Evolutionary conservation across 352 stramenopile genomes (phyloP), one percentile per base, ranked within the genome.

Genomic region (Globisporangium takayamanum): DNA sequence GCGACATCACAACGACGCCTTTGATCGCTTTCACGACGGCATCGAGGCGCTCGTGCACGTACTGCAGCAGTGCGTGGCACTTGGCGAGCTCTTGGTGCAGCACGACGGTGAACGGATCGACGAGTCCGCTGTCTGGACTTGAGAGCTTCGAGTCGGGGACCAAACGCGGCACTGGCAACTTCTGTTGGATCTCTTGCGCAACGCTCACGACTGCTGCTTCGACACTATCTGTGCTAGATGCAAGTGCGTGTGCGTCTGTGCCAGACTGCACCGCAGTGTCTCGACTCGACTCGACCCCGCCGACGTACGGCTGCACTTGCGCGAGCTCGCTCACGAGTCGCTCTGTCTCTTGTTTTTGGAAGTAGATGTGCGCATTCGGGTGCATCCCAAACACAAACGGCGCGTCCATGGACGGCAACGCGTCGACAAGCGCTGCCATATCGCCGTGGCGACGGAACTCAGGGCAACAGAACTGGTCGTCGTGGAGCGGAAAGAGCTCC

Each of bases 361-460:
- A 86, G 33, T 82, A 79, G 30, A 90, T 67, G 37, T 92, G 83
- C 1, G 83, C 84, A 16, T 94, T 94, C 30, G 80, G 73, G 57
- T 94, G 83, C 74, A 94, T 88, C 0, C 83, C 83, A 69, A 94
- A 91, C 18, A 90, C 68, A n/a, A 85, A 76, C 20, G 83, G 80
- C 1, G 65, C 72, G 20, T 89, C 78, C 55, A 87, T 63, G 7
- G 68, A 33, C 1, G 79, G 66, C 18, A 92, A 33, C 0, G 10
- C 44, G 16, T 92, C 72, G 8, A 92, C 66, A 52, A 88, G 84
- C 1, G 46, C 55, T 1, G 53, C 20, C 77, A 89, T 89, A 5
- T 70, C 66, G 3, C 63, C 55, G 36, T 68, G 59, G 33, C 22
- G 63, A 6, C 56, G 18, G 26, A 89, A 89, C 30, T 68, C 61